Conservation (phyloP, 768 basidiomycete genomes). For the Mrakia hoshinonis region DNA sequence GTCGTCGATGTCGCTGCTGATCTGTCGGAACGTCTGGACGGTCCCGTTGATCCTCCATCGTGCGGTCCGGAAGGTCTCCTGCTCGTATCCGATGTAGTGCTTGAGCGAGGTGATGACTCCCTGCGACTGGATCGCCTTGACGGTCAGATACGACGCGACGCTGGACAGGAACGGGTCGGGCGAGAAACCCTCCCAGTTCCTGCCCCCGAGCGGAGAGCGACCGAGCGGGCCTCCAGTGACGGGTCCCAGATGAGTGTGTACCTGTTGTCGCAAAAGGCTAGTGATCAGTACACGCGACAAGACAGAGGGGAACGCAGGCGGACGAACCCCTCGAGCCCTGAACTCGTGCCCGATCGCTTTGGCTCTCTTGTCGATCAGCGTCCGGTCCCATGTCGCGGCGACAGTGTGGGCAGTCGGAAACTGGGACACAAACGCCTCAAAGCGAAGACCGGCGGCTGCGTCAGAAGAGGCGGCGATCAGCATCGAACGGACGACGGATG, state of each 20-base stretch:
- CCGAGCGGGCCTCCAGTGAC: conserved; percentile 25
- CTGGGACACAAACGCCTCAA: conserved; percentile 23
- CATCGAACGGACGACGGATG: no score
- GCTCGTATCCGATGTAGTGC: conserved; percentile 38
- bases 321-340: conserved; percentile 55
- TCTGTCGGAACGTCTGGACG: neutral
- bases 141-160: conserved; percentile 30
- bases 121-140: conserved; percentile 29
- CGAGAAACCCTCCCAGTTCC: conserved; percentile 30
- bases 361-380: conserved; percentile 55
- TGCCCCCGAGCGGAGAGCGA: conserved; percentile 24
- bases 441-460: neutral
- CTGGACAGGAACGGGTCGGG: conserved; percentile 30
- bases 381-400: conserved; percentile 18
- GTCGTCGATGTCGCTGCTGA: conserved; percentile 28
- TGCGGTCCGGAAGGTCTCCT: conserved; percentile 34
- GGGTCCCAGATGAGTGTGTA: conserved; percentile 10
- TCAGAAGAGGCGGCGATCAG: neutral
- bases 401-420: conserved; percentile 17
- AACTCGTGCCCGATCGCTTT: conserved; percentile 77
- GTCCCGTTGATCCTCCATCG: conserved; percentile 4
- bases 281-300: conserved; percentile 30
- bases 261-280: neutral
- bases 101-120: conserved; percentile 36
- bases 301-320: conserved; percentile 61